These are phyloP conservation scores for Neophaeococcomyces aloes DNA, from an alignment of 2,329 filamentous ascomycete genomes.

Conservation along the genomic window DNA sequence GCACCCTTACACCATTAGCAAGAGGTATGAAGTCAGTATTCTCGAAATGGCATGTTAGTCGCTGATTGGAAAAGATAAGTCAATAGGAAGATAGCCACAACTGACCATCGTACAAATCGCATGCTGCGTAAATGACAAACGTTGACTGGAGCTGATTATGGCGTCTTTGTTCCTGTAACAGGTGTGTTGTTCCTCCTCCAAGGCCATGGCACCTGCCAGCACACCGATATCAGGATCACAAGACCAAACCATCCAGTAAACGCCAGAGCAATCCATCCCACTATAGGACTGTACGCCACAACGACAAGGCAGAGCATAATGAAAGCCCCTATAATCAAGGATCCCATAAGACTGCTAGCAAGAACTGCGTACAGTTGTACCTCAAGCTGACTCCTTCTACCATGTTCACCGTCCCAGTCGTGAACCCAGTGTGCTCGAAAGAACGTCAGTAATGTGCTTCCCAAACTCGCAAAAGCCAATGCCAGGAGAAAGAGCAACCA, in stretches of 20 bases:
- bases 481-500: slow-evolving; percentile 22
- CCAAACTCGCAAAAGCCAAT: slow-evolving; percentile 19
- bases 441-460: slow-evolving; percentile 21
- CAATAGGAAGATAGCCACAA: neutral
- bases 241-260: slow-evolving; percentile 20
- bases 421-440: slow-evolving; percentile 20
- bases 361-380: slow-evolving; percentile 20
- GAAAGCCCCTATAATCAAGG: slow-evolving; percentile 19
- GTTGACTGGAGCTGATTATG: neutral
- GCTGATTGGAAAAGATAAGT: neutral
- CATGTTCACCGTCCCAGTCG: slow-evolving; percentile 21
- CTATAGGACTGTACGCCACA: slow-evolving; percentile 18
- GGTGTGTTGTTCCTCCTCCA: slow-evolving; percentile 16
- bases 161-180: slow-evolving; percentile 3
- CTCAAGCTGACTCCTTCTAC: slow-evolving; percentile 14
- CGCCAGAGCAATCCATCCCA: slow-evolving; percentile 21
- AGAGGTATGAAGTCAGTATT: neutral
- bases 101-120: neutral
- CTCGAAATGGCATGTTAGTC: neutral
- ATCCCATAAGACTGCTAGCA: slow-evolving; percentile 18
- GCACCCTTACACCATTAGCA: too few species aligned
- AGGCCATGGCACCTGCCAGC: slow-evolving; percentile 19
- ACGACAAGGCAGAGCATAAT: slow-evolving; percentile 21
- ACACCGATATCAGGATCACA: slow-evolving; percentile 16
- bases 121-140: neutral